Evolutionary conservation across 129 eudicot species (phyloP).

Genomic region (Tagetes patula): DNA sequence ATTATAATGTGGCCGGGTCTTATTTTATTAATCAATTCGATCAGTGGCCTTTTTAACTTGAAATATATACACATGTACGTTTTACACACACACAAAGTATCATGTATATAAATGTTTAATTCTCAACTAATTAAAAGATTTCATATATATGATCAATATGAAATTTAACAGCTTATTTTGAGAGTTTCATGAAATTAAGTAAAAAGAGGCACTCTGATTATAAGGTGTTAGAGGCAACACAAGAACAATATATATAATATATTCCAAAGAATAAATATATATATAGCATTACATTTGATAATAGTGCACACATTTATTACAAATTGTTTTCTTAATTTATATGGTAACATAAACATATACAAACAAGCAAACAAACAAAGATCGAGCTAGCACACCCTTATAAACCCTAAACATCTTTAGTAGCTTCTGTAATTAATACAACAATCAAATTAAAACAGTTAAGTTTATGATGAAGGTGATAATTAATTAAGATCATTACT

Average conservation of each 20-base stretch:
- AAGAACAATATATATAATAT: background rate
- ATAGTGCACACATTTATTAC: constrained; percentile 17
- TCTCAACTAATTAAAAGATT: too few species aligned
- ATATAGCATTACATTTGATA: background rate
- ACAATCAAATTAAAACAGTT: constrained; percentile 7
- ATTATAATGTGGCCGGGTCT: too few species aligned
- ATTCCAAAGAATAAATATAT: background rate
- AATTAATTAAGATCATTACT: constrained; percentile 27
- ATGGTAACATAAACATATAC: background rate
- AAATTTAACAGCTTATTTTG: background rate
- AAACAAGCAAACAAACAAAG: constrained; percentile 9
- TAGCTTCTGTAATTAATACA: background rate
- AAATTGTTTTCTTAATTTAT: background rate
- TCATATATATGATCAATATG: background rate
- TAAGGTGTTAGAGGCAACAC: background rate
- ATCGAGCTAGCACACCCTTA: constrained; percentile 15
- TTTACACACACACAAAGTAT: too few species aligned
- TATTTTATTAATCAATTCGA: background rate
- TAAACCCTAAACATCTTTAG: constrained; percentile 20
- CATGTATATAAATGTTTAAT: background rate
- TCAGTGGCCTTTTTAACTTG: background rate
- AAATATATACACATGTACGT: background rate
- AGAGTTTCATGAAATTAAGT: background rate
- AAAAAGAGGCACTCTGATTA: background rate
- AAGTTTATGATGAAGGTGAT: background rate